Evolutionary conservation across 768 basidiomycete genomes (phyloP).

Genomic region (Mycena kentingensis): DNA sequence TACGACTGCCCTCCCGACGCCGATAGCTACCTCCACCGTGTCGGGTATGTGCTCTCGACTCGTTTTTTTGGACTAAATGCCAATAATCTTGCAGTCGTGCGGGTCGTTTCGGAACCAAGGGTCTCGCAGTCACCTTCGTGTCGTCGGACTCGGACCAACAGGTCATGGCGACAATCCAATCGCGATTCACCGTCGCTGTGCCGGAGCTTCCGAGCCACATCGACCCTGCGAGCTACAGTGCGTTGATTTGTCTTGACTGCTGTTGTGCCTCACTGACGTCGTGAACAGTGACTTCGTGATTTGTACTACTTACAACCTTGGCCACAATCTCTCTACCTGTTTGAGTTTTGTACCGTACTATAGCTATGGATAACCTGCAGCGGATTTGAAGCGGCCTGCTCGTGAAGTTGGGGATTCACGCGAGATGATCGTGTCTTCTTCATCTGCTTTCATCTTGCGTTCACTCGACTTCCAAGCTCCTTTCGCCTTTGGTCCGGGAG

Average conservation of each 20-base stretch:
- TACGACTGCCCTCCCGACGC: constrained; percentile 98
- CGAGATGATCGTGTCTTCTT: too few species aligned
- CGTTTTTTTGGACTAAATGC: background rate
- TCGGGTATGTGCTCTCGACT: constrained; percentile 64
- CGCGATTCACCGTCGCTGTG: constrained; percentile 96
- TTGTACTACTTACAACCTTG: constrained; percentile 13
- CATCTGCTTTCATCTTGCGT: background rate
- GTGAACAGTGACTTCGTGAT: constrained; percentile 51
- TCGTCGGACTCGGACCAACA: constrained; percentile 90
- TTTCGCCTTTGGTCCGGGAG: background rate
- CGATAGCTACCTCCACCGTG: constrained; percentile 97
- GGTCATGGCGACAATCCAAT: constrained; percentile 93
- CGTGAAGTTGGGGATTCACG: too few species aligned
- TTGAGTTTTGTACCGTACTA: constrained; percentile 24
- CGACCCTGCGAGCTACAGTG: constrained; percentile 94
- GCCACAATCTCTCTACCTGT: constrained; percentile 5
- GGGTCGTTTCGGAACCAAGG: constrained; percentile 98
- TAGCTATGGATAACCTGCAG: constrained; percentile 4
- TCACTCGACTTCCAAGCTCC: background rate
- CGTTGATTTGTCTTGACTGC: constrained; percentile 36
- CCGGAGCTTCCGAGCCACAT: constrained; percentile 93
- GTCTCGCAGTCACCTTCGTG: constrained; percentile 96
- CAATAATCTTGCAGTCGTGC: constrained; percentile 67
- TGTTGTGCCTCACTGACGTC: too few species aligned
- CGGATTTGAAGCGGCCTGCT: too few species aligned